Evolutionary conservation across 1,139 yeast species (phyloP), one percentile per base, ranked within the genome.

Genomic region (Diutina ranongensis): DNA sequence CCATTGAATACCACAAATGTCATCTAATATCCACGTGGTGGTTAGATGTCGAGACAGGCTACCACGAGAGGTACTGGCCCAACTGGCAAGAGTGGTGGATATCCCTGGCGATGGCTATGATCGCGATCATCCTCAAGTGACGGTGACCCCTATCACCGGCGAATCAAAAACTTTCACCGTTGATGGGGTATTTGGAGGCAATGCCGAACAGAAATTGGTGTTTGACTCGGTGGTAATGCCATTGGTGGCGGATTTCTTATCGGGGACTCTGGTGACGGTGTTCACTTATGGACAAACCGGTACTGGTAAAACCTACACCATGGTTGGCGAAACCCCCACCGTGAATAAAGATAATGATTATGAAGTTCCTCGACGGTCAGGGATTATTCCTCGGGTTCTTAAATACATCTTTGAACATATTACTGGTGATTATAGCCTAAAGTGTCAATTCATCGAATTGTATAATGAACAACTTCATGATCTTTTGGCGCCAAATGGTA

Each of bases 41-140:
- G 95, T 88, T 22, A 75, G 97, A 53, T 88, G 97, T 59, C 72
- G 97, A 46, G 94, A 86, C 2, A 69, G 97, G 44, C 86, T 78
- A 54, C 70, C 73, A 36, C 74, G 82, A 46, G 97, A 88, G 56
- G 68, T 82, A 9, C 67, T 69, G 28, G 78, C 83, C 15, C 83
- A 83, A 53, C 79, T 88, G 46, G 81, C 88, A 2, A 80, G 83
- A 7, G 81, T 87, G 12, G 83, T 87, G 1, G 76, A 77, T 20
- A 68, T 82, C 32, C 75, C 82, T 2, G 69, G 67, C 50, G 76
- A 71, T 50, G 65, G 53, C 57, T 77, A 46, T 57, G 72, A 60
- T 49, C 49, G 54, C 7, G 49, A 56, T 1, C 65, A 66, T 45
- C 69, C 72, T 1, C 63, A 56, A 35, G 58, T 70, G n/a, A 64